Conservation (phyloP, 768 basidiomycete genomes). For the Panaeolus papilionaceus region DNA sequence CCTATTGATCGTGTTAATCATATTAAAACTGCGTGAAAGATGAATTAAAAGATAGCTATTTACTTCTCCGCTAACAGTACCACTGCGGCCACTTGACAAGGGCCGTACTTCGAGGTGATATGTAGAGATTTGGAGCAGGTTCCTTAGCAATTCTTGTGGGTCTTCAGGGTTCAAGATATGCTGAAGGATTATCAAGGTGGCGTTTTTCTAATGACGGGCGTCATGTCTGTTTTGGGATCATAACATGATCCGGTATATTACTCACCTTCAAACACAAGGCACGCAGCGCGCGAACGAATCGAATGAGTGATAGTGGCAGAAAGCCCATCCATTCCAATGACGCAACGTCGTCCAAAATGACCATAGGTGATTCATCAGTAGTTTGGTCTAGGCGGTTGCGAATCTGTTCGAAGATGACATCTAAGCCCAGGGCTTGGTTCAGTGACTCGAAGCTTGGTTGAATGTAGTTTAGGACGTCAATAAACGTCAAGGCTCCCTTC, state of each 20-base stretch:
- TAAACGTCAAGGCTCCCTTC: constrained; percentile 52
- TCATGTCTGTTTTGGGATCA: neutral
- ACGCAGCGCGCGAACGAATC: constrained; percentile 65
- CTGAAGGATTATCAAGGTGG: constrained; percentile 67
- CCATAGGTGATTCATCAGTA: constrained; percentile 36
- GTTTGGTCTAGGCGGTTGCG: constrained; percentile 30
- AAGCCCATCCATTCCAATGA: constrained; percentile 77
- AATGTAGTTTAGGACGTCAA: constrained; percentile 55
- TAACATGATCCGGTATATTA: neutral
- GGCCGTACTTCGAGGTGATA: constrained; percentile 78
- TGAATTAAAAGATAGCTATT: constrained; percentile 21
- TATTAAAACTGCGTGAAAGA: neutral
- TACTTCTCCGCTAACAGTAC: constrained; percentile 81
- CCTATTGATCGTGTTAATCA: constrained; percentile 41
- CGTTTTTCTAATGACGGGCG: constrained; percentile 44
- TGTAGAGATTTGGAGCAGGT: constrained; percentile 64
- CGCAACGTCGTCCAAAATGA: constrained; percentile 76
- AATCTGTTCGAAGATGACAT: constrained; percentile 43
- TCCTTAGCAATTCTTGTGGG: constrained; percentile 65
- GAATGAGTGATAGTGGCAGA: constrained; percentile 52
- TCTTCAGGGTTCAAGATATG: constrained; percentile 57
- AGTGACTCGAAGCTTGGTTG: constrained; percentile 28
- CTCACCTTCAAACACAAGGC: constrained; percentile 61
- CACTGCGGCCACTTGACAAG: constrained; percentile 76
- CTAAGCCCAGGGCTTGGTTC: constrained; percentile 32